phyloP scores from a whole-genome alignment of 2,329 filamentous ascomycete genomes.

The Geosmithia putterillii region DNA sequence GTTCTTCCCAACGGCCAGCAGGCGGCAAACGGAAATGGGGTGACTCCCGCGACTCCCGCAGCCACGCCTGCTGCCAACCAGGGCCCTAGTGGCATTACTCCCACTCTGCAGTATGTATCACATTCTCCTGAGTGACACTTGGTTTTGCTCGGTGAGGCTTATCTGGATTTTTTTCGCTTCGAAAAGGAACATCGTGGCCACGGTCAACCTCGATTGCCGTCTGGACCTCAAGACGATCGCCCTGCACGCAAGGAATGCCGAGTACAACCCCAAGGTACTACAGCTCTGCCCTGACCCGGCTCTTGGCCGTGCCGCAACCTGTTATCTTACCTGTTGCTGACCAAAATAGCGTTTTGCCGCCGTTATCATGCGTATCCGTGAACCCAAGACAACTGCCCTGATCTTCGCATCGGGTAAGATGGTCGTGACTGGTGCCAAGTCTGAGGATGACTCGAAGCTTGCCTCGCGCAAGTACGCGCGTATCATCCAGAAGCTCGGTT shows the following conservation, averaged over 20 bases:
- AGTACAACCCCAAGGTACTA: constrained; percentile 95
- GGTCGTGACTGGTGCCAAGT: constrained; percentile 97
- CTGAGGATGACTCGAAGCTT: constrained; percentile 94
- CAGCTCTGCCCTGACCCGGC: constrained; percentile 9
- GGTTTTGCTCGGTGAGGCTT: constrained; percentile 33
- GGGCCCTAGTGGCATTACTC: constrained; percentile 79
- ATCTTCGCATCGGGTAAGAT: constrained; percentile 99
- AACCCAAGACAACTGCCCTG: constrained; percentile 94
- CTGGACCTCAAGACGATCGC: constrained; percentile 98
- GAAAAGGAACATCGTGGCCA: constrained; percentile 94
- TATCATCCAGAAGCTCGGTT: constrained; percentile 98
- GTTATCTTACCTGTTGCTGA: constrained; percentile 15
- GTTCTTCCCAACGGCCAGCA: constrained; percentile 36
- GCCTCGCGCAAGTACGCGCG: constrained; percentile 95
- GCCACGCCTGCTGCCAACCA: constrained; percentile 77
- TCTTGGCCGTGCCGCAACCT: background rate
- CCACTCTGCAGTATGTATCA: constrained; percentile 93
- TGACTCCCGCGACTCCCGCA: constrained; percentile 81
- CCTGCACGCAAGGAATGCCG: constrained; percentile 92
- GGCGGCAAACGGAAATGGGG: constrained; percentile 58
- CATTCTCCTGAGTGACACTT: constrained; percentile 17
- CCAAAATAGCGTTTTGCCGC: constrained; percentile 77
- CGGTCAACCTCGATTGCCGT: constrained; percentile 94
- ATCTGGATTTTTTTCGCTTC: constrained; percentile 22
- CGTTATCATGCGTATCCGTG: constrained; percentile 98